These are phyloP conservation scores for Sideroxylon spinosum DNA, from an alignment of 179 eudicot genomes.

Conservation along the genomic window DNA sequence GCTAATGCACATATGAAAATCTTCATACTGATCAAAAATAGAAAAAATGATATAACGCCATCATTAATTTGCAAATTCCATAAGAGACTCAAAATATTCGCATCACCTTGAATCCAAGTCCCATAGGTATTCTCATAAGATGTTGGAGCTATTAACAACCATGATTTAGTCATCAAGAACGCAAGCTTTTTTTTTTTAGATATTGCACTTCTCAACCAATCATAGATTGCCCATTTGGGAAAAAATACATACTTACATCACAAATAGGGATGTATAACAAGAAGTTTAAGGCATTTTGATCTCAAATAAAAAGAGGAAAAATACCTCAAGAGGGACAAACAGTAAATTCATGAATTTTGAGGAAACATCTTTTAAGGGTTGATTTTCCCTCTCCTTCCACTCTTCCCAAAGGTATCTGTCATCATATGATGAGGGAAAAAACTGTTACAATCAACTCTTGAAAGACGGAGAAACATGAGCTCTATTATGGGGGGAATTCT, in stretches of 20 bases:
- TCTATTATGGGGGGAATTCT: neutral
- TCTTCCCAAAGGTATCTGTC: slow-evolving; percentile 84
- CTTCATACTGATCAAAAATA: neutral
- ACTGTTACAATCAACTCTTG: neutral
- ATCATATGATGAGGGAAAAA: slow-evolving; percentile 6
- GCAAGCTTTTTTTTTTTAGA: neutral
- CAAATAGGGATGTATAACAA: neutral
- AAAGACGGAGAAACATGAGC: neutral
- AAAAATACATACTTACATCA: neutral
- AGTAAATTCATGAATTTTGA: slow-evolving; percentile 47
- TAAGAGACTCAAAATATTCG: neutral
- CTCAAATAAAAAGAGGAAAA: neutral
- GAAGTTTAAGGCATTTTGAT: neutral
- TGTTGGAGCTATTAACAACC: neutral
- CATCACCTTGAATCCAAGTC: too few species aligned
- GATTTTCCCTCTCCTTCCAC: slow-evolving; percentile 74
- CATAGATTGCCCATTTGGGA: neutral
- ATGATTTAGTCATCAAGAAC: neutral
- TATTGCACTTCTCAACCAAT: neutral
- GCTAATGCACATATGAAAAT: neutral
- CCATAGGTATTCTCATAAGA: neutral
- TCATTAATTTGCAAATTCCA: neutral
- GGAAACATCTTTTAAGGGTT: slow-evolving; percentile 40
- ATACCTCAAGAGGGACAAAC: slow-evolving; percentile 73
- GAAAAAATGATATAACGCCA: neutral